phyloP scores from a whole-genome alignment of 495 filamentous ascomycete species.

The Penicillium cataractarum region DNA sequence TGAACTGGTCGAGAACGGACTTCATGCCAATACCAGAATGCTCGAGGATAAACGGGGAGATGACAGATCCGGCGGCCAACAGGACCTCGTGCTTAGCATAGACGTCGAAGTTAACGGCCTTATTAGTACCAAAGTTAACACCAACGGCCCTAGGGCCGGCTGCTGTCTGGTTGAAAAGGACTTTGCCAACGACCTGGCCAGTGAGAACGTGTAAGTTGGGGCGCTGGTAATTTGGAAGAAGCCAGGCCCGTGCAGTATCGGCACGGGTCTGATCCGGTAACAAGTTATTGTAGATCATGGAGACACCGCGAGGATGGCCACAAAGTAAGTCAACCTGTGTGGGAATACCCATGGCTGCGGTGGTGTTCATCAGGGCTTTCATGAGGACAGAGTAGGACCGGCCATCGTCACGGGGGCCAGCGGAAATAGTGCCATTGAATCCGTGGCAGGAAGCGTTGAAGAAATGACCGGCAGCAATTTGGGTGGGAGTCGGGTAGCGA shows the following conservation, averaged over 20 bases:
- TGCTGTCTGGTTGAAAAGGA: background rate
- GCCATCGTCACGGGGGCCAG: background rate
- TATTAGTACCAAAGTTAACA: conserved; percentile 43
- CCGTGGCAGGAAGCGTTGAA: background rate
- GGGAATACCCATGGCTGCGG: background rate
- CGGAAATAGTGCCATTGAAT: background rate
- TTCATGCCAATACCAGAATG: background rate
- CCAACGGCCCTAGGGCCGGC: conserved; percentile 23
- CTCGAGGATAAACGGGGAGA: conserved; percentile 43
- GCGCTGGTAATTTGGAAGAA: background rate
- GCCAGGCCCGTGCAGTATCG: background rate
- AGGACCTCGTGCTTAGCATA: conserved; percentile 54
- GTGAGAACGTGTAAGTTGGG: background rate
- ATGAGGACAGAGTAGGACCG: background rate
- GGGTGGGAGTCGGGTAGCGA: background rate
- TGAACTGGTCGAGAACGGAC: background rate
- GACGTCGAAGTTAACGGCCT: conserved; percentile 32
- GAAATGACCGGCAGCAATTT: background rate
- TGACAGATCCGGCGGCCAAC: conserved; percentile 56
- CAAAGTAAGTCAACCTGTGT: background rate
- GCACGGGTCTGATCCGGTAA: background rate
- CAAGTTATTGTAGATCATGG: background rate
- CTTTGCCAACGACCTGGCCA: background rate
- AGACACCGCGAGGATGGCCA: background rate
- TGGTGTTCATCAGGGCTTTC: background rate